Evolutionary conservation across 352 stramenopile species (phyloP).

Genomic region (Pseudoperonospora humuli): DNA sequence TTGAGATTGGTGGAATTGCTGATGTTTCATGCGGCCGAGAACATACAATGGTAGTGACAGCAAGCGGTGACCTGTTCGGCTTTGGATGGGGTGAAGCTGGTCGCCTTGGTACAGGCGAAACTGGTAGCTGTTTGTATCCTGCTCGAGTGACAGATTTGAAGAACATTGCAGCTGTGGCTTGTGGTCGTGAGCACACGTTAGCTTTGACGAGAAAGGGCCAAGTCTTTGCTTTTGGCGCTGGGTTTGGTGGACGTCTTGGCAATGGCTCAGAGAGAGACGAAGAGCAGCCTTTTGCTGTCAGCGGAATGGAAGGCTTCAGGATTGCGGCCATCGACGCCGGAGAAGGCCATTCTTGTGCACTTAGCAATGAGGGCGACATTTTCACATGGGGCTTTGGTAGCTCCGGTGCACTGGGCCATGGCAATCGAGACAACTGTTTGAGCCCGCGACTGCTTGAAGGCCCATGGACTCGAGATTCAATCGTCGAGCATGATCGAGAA

Average conservation of each 20-base stretch:
- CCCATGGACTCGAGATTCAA: slow-evolving; percentile 18
- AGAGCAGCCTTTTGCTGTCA: slow-evolving; percentile 37
- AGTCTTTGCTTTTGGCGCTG: slow-evolving; percentile 69
- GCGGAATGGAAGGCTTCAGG: slow-evolving; percentile 23
- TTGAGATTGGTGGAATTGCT: slow-evolving; percentile 28
- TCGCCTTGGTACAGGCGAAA: slow-evolving; percentile 72
- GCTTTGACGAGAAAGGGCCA: slow-evolving; percentile 39
- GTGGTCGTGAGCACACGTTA: slow-evolving; percentile 78
- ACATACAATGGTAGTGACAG: slow-evolving; percentile 74
- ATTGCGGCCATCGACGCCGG: slow-evolving; percentile 59
- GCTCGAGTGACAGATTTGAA: slow-evolving; percentile 45
- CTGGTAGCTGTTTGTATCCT: slow-evolving; percentile 50
- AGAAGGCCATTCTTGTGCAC: slow-evolving; percentile 72
- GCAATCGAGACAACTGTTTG: slow-evolving; percentile 47
- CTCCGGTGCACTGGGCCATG: slow-evolving; percentile 68
- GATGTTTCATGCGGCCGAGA: slow-evolving; percentile 74
- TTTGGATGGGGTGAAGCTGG: slow-evolving; percentile 84
- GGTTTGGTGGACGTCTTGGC: slow-evolving; percentile 69
- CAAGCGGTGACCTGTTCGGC: slow-evolving; percentile 59
- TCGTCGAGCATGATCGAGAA: slow-evolving; percentile 8
- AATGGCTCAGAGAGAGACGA: slow-evolving; percentile 56
- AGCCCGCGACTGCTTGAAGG: slow-evolving; percentile 32
- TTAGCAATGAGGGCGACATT: slow-evolving; percentile 54
- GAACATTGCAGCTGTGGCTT: slow-evolving; percentile 48
- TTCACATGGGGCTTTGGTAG: slow-evolving; percentile 85